A percentile compares a stretch with the other conserved stretches of the same genome.
Conservation (phyloP, 2,329 filamentous ascomycete genomes). For the Pseudogymnoascus sp. region DNA sequence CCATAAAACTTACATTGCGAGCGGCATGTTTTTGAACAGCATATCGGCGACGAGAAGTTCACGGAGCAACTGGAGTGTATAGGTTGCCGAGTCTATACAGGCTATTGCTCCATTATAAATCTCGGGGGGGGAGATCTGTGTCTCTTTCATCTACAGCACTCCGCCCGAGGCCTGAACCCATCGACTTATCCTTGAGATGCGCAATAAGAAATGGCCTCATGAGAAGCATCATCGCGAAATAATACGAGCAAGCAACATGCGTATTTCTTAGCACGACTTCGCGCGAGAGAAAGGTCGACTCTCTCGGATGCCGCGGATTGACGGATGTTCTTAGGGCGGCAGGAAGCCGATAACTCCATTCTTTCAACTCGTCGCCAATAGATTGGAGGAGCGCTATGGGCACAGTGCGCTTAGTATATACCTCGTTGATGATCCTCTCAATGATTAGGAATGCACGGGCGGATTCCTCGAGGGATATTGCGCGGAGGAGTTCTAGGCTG, state of each 20-base stretch:
- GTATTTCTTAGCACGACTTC: slow-evolving; percentile 11
- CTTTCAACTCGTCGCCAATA: not conserved
- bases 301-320: not conserved
- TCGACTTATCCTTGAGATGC: slow-evolving; percentile 7
- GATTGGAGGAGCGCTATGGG: not conserved
- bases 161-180: not conserved
- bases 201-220: slow-evolving; percentile 14
- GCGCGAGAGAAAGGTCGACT: not conserved
- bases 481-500: not conserved
- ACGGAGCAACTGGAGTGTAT: slow-evolving; percentile 6
- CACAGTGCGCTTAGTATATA: not conserved
- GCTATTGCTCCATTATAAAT: not conserved
- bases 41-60: not conserved
- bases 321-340: not conserved
- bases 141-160: not conserved
- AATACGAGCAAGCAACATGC: slow-evolving; percentile 16
- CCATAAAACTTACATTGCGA: slow-evolving; percentile 3
- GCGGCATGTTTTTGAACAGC: slow-evolving; percentile 11
- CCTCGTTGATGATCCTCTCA: not conserved
- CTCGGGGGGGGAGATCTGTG: not conserved
- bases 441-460: slow-evolving; percentile 3
- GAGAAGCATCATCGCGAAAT: slow-evolving; percentile 15
- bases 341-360: slow-evolving; percentile 1
- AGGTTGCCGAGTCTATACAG: slow-evolving; percentile 9
- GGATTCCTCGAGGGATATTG: not conserved